These are phyloP conservation scores for Trichoderma citrinoviride DNA, from an alignment of 2,329 filamentous ascomycete genomes.

Conservation along the genomic window DNA sequence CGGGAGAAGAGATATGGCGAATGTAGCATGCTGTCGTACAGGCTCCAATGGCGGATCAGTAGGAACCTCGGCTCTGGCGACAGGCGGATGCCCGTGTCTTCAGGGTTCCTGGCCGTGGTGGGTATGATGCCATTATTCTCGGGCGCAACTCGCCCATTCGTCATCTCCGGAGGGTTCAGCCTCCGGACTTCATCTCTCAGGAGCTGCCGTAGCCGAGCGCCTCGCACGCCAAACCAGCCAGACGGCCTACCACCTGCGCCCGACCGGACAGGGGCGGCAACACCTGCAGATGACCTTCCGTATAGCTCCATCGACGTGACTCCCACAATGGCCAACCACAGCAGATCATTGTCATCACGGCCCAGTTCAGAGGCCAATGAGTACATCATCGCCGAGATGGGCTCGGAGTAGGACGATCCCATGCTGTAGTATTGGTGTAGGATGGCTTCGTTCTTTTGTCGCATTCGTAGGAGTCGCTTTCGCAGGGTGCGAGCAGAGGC, in stretches of 20 bases:
- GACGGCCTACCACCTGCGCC: slow-evolving; percentile 57
- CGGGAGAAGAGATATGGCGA: slow-evolving; percentile 91
- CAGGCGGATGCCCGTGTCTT: slow-evolving; percentile 86
- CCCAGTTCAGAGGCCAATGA: slow-evolving; percentile 92
- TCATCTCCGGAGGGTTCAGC: slow-evolving; percentile 74
- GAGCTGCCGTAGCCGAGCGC: slow-evolving; percentile 79
- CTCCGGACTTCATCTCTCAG: slow-evolving; percentile 91
- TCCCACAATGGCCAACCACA: slow-evolving; percentile 94
- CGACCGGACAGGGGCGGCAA: slow-evolving; percentile 59
- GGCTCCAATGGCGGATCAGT: slow-evolving; percentile 90
- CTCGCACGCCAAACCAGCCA: slow-evolving; percentile 79
- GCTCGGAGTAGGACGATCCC: slow-evolving; percentile 90
- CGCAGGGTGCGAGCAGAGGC: slow-evolving; percentile 71
- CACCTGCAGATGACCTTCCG: slow-evolving; percentile 77
- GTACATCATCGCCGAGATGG: slow-evolving; percentile 91
- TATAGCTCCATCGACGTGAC: slow-evolving; percentile 93
- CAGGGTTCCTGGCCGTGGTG: slow-evolving; percentile 81
- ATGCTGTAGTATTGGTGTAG: slow-evolving; percentile 81
- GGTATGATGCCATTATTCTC: slow-evolving; percentile 81
- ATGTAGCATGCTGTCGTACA: slow-evolving; percentile 98
- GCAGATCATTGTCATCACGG: slow-evolving; percentile 90
- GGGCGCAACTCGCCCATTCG: slow-evolving; percentile 59
- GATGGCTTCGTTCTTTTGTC: slow-evolving; percentile 71
- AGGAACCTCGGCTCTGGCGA: slow-evolving; percentile 93
- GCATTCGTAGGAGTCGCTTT: slow-evolving; percentile 69